A percentile compares a stretch with the other conserved stretches of the same genome.
Evolutionary conservation across 108 stramenopile genomes (phyloP).

Genomic region (Skeletonema costatum): DNA sequence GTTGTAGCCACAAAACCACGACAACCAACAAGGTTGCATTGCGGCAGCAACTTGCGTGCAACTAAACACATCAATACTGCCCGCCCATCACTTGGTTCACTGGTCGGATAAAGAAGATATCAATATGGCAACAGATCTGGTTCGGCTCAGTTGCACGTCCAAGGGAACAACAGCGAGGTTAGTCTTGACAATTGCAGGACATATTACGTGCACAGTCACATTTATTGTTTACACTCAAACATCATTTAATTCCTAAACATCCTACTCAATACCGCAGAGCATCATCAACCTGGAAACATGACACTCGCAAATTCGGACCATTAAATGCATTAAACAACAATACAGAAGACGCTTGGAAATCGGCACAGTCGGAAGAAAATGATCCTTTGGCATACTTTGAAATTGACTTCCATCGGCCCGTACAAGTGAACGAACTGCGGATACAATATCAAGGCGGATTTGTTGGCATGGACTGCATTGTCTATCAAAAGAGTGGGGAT

Average conservation of each 20-base stretch:
- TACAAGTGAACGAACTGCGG: slow-evolving; percentile 29
- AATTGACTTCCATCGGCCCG: slow-evolving; percentile 40
- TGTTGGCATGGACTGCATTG: slow-evolving; percentile 45
- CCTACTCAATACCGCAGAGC: slow-evolving; percentile 13
- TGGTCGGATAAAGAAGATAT: background rate
- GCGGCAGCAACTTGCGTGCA: no score
- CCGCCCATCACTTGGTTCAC: no score
- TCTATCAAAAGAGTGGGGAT: slow-evolving; percentile 23
- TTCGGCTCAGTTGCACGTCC: slow-evolving; percentile 30
- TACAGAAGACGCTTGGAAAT: slow-evolving; percentile 43
- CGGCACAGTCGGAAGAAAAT: slow-evolving; percentile 41
- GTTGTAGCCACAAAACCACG: no score
- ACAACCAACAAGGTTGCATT: no score
- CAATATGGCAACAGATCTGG: slow-evolving; percentile 4
- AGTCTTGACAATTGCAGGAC: background rate
- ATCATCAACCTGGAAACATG: slow-evolving; percentile 46
- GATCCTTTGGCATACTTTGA: slow-evolving; percentile 42
- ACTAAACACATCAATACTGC: no score
- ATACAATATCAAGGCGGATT: slow-evolving; percentile 53
- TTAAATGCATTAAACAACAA: slow-evolving; percentile 35
- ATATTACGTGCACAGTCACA: background rate
- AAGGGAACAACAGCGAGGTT: slow-evolving; percentile 42
- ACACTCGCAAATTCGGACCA: slow-evolving; percentile 43
- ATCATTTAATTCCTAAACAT: background rate
- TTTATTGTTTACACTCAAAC: background rate